Conservation (phyloP, 2,329 filamentous ascomycete genomes). For the Fusarium hostae region DNA sequence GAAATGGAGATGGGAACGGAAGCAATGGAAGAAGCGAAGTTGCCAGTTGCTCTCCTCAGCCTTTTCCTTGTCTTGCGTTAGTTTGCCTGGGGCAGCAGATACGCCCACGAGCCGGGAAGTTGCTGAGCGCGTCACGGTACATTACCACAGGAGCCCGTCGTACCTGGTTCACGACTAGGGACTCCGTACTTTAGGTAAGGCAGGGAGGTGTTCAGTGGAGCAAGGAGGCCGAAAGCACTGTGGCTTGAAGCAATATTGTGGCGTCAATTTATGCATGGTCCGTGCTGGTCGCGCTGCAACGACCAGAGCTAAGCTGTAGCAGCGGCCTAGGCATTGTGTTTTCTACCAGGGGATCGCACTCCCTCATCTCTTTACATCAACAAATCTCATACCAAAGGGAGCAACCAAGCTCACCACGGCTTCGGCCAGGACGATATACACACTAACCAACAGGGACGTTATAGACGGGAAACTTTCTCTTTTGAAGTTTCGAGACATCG, state of each 20-base stretch:
- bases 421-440: slow-evolving; percentile 42
- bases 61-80: slow-evolving; percentile 34
- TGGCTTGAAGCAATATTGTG: slow-evolving; percentile 29
- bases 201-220: slow-evolving; percentile 12
- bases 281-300: slow-evolving; percentile 40
- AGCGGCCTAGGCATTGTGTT: slow-evolving; percentile 33
- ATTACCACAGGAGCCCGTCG: slow-evolving; percentile 26
- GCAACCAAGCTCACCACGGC: slow-evolving; percentile 48
- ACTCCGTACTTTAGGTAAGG: neutral
- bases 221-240: neutral
- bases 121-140: slow-evolving; percentile 44
- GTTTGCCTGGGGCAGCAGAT: slow-evolving; percentile 35
- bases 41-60: slow-evolving; percentile 28
- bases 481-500: neutral
- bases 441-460: slow-evolving; percentile 48
- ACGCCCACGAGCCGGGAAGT: slow-evolving; percentile 37
- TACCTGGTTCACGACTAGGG: slow-evolving; percentile 22
- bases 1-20: slow-evolving; percentile 15
- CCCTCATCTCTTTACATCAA: slow-evolving; percentile 46
- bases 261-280: slow-evolving; percentile 17
- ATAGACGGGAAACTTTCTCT: neutral
- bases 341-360: slow-evolving; percentile 35
- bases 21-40: slow-evolving; percentile 33
- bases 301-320: slow-evolving; percentile 32
- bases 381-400: slow-evolving; percentile 45